Conservation (phyloP, 352 stramenopile species). For the Blastocystis sp. region DNA sequence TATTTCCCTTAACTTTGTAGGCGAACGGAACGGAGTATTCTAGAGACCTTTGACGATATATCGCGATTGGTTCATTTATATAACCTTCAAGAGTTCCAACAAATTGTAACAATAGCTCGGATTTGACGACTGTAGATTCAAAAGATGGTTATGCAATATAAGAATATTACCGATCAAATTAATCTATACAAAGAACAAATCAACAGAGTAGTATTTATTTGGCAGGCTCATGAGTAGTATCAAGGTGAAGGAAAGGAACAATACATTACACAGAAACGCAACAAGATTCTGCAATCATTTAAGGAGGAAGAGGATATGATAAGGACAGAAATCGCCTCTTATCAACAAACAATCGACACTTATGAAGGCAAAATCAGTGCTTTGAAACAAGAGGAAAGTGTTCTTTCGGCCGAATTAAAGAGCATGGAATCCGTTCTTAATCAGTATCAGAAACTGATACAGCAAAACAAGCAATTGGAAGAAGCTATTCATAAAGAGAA, state of each 20-base stretch:
- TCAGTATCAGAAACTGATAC: neutral
- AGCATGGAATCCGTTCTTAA: slow-evolving; percentile 17
- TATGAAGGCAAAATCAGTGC: slow-evolving; percentile 5
- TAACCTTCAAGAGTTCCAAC: neutral
- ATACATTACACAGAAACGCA: neutral
- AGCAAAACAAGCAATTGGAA: neutral
- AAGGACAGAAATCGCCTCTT: neutral
- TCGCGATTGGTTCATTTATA: neutral
- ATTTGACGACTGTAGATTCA: neutral
- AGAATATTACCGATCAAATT: slow-evolving; percentile 26
- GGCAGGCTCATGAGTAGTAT: neutral
- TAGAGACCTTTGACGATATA: slow-evolving; percentile 12
- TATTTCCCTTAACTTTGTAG: neutral
- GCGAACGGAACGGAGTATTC: neutral
- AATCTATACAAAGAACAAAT: slow-evolving; percentile 3
- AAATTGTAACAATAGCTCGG: neutral
- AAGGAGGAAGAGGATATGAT: slow-evolving; percentile 33
- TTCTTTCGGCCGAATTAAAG: neutral
- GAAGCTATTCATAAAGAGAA: neutral
- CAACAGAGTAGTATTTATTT: neutral
- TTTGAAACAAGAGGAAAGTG: neutral
- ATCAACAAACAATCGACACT: neutral
- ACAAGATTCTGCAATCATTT: neutral
- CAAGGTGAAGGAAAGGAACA: neutral
- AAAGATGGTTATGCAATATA: neutral